phyloP scores from a whole-genome alignment of 2,329 filamentous ascomycete genomes.

The Trematosphaeria pertusa region DNA sequence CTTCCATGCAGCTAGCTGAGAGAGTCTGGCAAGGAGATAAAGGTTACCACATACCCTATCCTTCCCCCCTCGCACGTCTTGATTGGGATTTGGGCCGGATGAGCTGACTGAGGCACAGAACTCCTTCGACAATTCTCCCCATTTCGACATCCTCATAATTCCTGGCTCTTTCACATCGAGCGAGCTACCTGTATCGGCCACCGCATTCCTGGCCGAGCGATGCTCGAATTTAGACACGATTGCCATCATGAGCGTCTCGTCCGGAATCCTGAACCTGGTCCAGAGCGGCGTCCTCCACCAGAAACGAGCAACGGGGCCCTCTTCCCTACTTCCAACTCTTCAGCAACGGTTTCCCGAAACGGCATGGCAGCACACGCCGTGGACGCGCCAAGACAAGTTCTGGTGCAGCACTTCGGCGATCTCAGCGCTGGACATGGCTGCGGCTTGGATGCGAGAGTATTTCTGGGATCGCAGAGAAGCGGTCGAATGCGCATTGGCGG shows the following conservation, averaged over 20 bases:
- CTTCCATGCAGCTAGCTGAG: conserved; percentile 35
- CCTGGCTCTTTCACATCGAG: conserved; percentile 38
- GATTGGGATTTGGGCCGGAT: neutral
- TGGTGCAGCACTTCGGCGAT: conserved; percentile 43
- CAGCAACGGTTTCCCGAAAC: conserved; percentile 38
- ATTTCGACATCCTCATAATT: conserved; percentile 44
- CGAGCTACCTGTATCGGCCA: conserved; percentile 30
- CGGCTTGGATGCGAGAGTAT: conserved; percentile 44
- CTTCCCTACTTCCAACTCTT: conserved; percentile 31
- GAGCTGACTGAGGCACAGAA: conserved; percentile 37
- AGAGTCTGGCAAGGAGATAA: conserved; percentile 47
- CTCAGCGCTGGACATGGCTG: conserved; percentile 41
- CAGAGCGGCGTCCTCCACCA: conserved; percentile 37
- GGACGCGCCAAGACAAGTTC: conserved; percentile 39
- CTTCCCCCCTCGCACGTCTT: conserved; percentile 12
- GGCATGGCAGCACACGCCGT: conserved; percentile 35
- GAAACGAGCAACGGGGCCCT: conserved; percentile 35
- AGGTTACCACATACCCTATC: conserved; percentile 42
- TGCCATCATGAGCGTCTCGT: conserved; percentile 41
- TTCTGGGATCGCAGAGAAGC: conserved; percentile 45
- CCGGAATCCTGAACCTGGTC: conserved; percentile 37
- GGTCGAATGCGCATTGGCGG: conserved; percentile 36
- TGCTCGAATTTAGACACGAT: conserved; percentile 29
- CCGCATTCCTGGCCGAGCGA: conserved; percentile 35
- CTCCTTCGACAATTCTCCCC: conserved; percentile 43